Percentiles rank a stretch among this genome's conserved stretches.
Evolutionary conservation across 345 rosid genomes (phyloP).

Genomic region (Combretum micranthum): DNA sequence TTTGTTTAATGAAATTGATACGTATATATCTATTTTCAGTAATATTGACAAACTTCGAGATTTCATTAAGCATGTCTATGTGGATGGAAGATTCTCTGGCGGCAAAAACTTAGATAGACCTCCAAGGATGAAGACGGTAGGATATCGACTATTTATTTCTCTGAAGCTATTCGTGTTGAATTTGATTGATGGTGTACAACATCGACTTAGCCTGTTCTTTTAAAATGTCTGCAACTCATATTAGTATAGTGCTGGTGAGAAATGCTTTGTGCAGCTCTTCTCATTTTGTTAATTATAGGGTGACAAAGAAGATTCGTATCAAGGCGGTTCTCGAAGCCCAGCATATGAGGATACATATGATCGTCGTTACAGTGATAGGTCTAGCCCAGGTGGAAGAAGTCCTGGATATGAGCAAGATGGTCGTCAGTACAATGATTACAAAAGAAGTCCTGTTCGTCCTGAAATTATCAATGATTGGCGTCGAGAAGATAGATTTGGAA

Average conservation of each 20-base stretch:
- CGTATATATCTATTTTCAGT: constrained; percentile 33
- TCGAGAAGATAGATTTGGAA: constrained; percentile 84
- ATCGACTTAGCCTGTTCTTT: no score
- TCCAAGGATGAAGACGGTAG: constrained; percentile 65
- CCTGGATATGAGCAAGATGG: constrained; percentile 62
- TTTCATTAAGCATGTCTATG: constrained; percentile 86
- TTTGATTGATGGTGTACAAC: no score
- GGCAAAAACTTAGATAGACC: constrained; percentile 74
- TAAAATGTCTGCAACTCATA: no score
- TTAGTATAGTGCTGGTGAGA: background rate
- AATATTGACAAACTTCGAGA: constrained; percentile 78
- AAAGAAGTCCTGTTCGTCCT: constrained; percentile 67
- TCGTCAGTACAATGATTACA: constrained; percentile 41
- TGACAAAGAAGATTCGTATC: constrained; percentile 60
- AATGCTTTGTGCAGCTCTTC: background rate
- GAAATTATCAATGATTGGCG: constrained; percentile 86
- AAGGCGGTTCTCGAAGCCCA: constrained; percentile 83
- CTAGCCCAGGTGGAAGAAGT: constrained; percentile 86
- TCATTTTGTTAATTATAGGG: constrained; percentile 34
- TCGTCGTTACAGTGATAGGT: constrained; percentile 56
- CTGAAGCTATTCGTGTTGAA: background rate
- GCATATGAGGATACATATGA: constrained; percentile 69
- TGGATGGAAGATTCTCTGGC: constrained; percentile 70
- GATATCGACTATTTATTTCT: constrained; percentile 9
- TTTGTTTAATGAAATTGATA: constrained; percentile 14